Base-by-base conservation (phyloP, 106 monocot species). In the Allium fistulosum region DNA sequence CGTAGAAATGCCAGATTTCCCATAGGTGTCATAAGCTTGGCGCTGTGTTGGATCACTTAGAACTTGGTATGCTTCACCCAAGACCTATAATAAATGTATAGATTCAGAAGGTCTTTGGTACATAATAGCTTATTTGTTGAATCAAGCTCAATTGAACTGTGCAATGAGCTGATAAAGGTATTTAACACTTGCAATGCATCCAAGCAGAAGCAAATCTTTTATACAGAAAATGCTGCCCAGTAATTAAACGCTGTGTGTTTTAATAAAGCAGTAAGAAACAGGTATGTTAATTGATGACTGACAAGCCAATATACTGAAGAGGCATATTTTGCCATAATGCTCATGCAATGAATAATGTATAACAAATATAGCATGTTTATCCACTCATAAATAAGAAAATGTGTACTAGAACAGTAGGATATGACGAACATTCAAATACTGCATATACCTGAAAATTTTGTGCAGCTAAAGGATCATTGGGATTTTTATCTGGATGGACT, bases 41-140 rank as follows among this genome's bases (percentile, higher is more conserved):
- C 95, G 85, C 53, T 91, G 87, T 64, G 88, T 15, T 66, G 91
- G 81, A 70, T 91, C 81, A 79, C 95, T 91, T 17, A 91, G 80
- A 45, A 91, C 85, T 66, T 95, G 95, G 69, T 95, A 95, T 26
- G 95, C 95, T 72, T 95, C 91, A 18, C 95, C 95, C 55, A 95
- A 72, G 68, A 75, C 82, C 95, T 95, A 85, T 28, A 59, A 59
- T 55, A 55, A 55, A 55, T 37, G 37, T 37, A 37, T 37, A 37
- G 37, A 37, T 37, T 37, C 37, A 37, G 37, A 37, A 37, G 37
- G 37, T 37, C 37, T 37, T 22, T 37, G 37, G 37, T 4, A 37
- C 37, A 37, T 37, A 37, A 37, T 5, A 37, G 5, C 37, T 37
- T 37, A 37, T 37, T 37, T 37, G 37, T 37, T 37, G 5, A 37